Base-by-base conservation (phyloP, 768 basidiomycete genomes). In the Tylopilus subfusipes region DNA sequence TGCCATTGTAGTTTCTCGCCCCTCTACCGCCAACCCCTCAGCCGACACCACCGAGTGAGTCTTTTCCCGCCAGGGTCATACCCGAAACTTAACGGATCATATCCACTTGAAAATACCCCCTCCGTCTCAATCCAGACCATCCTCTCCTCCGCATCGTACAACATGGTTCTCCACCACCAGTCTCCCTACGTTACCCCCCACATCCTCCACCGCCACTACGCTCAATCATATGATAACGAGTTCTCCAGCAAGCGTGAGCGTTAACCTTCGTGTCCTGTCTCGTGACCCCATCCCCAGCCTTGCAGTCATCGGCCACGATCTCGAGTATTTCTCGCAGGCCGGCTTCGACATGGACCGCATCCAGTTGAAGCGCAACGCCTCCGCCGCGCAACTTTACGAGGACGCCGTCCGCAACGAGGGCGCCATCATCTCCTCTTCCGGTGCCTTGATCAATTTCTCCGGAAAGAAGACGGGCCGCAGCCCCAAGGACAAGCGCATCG, bases 401-500 rank as follows among this genome's bases (percentile, higher is more conserved):
- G 97, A 99, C 65, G 97, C 97, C 64, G 87, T 98, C 77, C 87
- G 93, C 63, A 96, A 98, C 74, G 97, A 99, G 70, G 96, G 96
- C 54, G 97, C 97, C 64, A 91, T 99, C 77, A 90, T 99, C 75
- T 95, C 97, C 51, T 85, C 90, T 29, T 90, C 86, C 7, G 97
- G 97, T 49, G 94, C 97, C 19, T 78, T 99, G 65, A 99, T 99
- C 85, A 99, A 99, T 82, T 99, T 98, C 67, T 97, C 94, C 11
- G 97, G 97, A 27, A 98, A 98, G 82, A 99, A 99, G 81, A 98
- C 97, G 3, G 97, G 97, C 52, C 83, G 97, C 46, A 88, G 85
- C 63, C 97, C 97, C 50, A 99, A 98, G 72, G 97, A 99, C 83
- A 99, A 98, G 83, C 94, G 97, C 58, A 98, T 99, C 68, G 97